phyloP scores from a whole-genome alignment of 2,329 filamentous ascomycete genomes.

The Xenoacremonium recifei region DNA sequence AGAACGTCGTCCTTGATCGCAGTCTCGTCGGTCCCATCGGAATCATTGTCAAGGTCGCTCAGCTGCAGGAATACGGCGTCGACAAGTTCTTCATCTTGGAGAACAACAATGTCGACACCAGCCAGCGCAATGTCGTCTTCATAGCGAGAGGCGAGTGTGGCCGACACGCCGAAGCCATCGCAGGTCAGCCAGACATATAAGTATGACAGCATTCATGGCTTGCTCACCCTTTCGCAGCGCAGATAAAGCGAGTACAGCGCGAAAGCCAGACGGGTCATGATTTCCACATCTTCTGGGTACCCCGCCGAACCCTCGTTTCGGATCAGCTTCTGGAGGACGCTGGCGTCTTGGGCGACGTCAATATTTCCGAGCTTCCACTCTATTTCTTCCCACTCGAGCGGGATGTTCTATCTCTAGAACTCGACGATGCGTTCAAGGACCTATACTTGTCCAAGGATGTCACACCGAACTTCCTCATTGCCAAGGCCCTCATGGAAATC shows the following conservation, averaged over 20 bases:
- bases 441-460: slow-evolving; percentile 89
- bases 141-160: slow-evolving; percentile 88
- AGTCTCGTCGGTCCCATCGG: slow-evolving; percentile 86
- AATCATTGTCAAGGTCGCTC: slow-evolving; percentile 91
- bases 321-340: slow-evolving; percentile 90
- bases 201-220: not conserved
- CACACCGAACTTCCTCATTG: slow-evolving; percentile 83
- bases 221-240: slow-evolving; percentile 58
- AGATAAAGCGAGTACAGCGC: slow-evolving; percentile 85
- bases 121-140: slow-evolving; percentile 93
- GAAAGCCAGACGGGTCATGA: slow-evolving; percentile 91
- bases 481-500: slow-evolving; percentile 89
- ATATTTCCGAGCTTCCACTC: slow-evolving; percentile 80
- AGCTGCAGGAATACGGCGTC: slow-evolving; percentile 93
- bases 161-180: slow-evolving; percentile 78
- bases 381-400: slow-evolving; percentile 90
- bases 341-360: slow-evolving; percentile 89
- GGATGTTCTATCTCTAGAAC: slow-evolving; percentile 86
- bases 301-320: slow-evolving; percentile 85
- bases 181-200: slow-evolving; percentile 64
- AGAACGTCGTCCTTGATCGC: slow-evolving; percentile 93
- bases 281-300: slow-evolving; percentile 95
- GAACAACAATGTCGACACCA: slow-evolving; percentile 91
- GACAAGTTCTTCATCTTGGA: slow-evolving; percentile 97
- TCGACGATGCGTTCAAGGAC: slow-evolving; percentile 83